Evolutionary conservation across 768 basidiomycete genomes (phyloP).

Genomic region (Russula sp.): DNA sequence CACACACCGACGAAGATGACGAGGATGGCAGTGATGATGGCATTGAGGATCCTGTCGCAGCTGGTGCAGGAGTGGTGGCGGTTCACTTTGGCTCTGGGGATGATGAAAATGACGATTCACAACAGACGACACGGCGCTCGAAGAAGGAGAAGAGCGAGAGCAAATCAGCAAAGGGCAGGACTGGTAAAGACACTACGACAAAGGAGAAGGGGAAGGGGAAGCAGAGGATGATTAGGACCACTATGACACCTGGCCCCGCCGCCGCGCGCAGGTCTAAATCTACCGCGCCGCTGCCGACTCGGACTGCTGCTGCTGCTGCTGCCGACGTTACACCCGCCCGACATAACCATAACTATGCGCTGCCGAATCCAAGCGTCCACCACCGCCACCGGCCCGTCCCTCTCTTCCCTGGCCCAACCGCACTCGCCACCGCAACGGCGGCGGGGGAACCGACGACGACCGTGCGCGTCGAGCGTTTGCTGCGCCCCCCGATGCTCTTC

Average conservation of each 20-base stretch:
- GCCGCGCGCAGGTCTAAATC: neutral
- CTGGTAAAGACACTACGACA: neutral
- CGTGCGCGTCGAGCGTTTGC: conserved; percentile 49
- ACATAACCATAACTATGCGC: conserved; percentile 50
- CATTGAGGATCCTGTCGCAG: neutral
- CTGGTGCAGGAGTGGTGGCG: neutral
- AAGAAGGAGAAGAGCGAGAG: conserved; percentile 20
- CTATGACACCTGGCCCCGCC: neutral
- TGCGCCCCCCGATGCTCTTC: conserved; percentile 44
- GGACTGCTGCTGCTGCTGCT: neutral
- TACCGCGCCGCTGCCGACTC: too few relatives aligned
- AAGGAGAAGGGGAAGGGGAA: neutral
- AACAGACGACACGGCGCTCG: conserved; percentile 23
- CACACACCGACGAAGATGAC: conserved; percentile 28
- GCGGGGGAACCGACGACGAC: neutral
- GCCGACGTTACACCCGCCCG: conserved; percentile 26
- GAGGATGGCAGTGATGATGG: conserved; percentile 18
- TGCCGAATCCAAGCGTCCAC: conserved; percentile 59
- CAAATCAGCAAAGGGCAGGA: neutral
- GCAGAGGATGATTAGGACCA: neutral
- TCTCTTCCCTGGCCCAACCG: conserved; percentile 36
- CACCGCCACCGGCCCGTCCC: conserved; percentile 69
- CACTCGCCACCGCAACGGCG: conserved; percentile 23
- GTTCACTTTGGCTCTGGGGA: conserved; percentile 4
- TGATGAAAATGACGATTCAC: conserved; percentile 15